Conservation (phyloP, 441 rosid genomes). For the Pelargonium exstipulatum region DNA sequence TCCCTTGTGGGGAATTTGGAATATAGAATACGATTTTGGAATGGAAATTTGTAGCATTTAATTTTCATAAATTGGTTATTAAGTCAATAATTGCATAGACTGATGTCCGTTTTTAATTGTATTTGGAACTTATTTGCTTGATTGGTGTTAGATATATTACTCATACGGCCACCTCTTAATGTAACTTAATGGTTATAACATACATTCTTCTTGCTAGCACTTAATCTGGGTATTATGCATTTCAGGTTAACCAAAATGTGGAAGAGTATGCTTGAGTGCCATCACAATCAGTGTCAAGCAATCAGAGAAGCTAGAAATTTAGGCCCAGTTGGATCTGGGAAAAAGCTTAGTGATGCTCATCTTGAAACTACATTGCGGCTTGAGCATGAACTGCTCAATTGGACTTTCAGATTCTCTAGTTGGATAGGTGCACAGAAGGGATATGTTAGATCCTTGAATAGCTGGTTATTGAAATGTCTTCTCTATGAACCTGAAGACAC, state of each 20-base stretch:
- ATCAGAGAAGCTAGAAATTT: constrained; percentile 62
- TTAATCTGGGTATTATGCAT: constrained; percentile 6
- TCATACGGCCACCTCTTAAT: neutral
- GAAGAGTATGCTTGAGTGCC: constrained; percentile 86
- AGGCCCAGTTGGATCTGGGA: constrained; percentile 55
- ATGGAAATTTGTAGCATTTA: too few species aligned
- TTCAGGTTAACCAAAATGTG: constrained; percentile 83
- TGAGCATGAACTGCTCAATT: constrained; percentile 66
- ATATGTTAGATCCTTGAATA: constrained; percentile 65
- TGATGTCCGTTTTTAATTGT: too few species aligned
- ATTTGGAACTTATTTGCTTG: neutral
- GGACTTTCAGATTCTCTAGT: constrained; percentile 59
- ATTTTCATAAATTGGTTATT: too few species aligned
- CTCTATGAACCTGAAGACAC: constrained; percentile 85
- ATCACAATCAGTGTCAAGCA: constrained; percentile 65
- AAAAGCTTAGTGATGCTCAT: constrained; percentile 56
- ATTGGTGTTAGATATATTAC: neutral
- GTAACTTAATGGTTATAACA: neutral
- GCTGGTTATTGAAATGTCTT: constrained; percentile 77
- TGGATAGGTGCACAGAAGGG: constrained; percentile 82
- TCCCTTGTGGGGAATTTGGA: too few species aligned
- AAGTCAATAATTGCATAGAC: too few species aligned
- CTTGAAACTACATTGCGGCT: constrained; percentile 60
- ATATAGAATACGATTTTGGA: too few species aligned
- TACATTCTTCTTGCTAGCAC: neutral